Evolutionary conservation across 2,329 filamentous ascomycete genomes (phyloP).

Genomic region (Epichloe coenophiala): DNA sequence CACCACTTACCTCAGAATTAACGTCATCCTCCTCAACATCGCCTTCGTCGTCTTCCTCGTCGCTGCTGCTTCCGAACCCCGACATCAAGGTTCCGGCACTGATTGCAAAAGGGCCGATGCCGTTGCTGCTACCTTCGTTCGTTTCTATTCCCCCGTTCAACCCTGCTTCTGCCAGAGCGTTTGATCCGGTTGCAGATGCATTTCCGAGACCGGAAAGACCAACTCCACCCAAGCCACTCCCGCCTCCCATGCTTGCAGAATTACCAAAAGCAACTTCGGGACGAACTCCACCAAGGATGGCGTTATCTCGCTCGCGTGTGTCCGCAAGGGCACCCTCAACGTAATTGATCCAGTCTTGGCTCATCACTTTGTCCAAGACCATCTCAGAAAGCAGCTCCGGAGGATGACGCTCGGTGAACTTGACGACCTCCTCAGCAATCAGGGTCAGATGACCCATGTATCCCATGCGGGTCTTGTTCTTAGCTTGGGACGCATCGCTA

Average conservation of each 20-base stretch:
- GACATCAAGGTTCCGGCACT: slow-evolving; percentile 66
- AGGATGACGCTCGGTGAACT: slow-evolving; percentile 90
- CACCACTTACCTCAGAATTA: slow-evolving; percentile 48
- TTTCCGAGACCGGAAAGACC: slow-evolving; percentile 33
- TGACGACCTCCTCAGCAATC: slow-evolving; percentile 96
- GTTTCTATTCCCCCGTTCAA: slow-evolving; percentile 69
- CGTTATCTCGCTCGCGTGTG: slow-evolving; percentile 90
- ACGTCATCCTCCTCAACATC: slow-evolving; percentile 71
- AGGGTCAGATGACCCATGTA: slow-evolving; percentile 98
- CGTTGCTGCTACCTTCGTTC: slow-evolving; percentile 48
- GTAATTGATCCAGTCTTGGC: slow-evolving; percentile 84
- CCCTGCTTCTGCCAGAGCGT: slow-evolving; percentile 66
- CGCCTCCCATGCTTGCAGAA: slow-evolving; percentile 45
- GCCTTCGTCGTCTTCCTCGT: slow-evolving; percentile 92
- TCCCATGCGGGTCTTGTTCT: slow-evolving; percentile 79
- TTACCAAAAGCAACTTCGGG: slow-evolving; percentile 81
- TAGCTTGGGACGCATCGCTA: slow-evolving; percentile 73
- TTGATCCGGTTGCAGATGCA: slow-evolving; percentile 35
- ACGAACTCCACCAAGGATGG: slow-evolving; percentile 89
- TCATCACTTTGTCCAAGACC: slow-evolving; percentile 80
- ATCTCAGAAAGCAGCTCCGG: slow-evolving; percentile 73
- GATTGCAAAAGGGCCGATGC: slow-evolving; percentile 59
- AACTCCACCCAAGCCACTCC: slow-evolving; percentile 32
- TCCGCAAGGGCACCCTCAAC: slow-evolving; percentile 87
- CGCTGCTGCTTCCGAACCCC: slow-evolving; percentile 87